Evolutionary conservation across 164 flowering plant genomes (phyloP).

Genomic region (Chimonanthus salicifolius): DNA sequence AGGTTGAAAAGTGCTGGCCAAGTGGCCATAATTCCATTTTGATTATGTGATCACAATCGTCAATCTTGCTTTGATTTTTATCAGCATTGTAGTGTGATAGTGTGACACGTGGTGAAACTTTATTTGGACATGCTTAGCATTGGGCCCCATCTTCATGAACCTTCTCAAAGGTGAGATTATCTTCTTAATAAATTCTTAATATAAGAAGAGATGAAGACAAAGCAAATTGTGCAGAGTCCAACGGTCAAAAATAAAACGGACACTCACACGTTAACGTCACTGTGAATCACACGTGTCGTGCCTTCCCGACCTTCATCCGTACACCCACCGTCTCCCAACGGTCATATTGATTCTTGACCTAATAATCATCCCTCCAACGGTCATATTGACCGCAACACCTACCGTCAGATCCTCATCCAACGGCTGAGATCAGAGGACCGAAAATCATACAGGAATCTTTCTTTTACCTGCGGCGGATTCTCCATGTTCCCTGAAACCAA

Average conservation of each 20-base stretch:
- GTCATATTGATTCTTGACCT: constrained; percentile 9
- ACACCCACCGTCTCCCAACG: constrained; percentile 24
- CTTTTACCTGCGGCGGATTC: constrained; percentile 14
- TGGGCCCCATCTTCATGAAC: not conserved
- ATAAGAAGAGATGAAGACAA: not conserved
- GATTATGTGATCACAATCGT: too few relatives aligned
- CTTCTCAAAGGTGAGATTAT: not conserved
- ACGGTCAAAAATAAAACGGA: not conserved
- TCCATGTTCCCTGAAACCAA: constrained; percentile 20
- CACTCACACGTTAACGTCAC: constrained; percentile 16
- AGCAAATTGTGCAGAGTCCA: not conserved
- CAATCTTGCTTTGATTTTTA: too few relatives aligned
- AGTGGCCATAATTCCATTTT: too few relatives aligned
- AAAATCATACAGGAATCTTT: constrained; percentile 13
- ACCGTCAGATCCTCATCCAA: constrained; percentile 47
- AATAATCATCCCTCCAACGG: constrained; percentile 45
- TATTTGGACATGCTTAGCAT: not conserved
- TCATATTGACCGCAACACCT: constrained; percentile 39
- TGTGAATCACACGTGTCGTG: constrained; percentile 27
- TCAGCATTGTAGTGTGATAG: too few relatives aligned
- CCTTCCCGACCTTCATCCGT: constrained; percentile 19
- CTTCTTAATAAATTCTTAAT: not conserved
- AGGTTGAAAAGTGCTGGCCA: too few relatives aligned
- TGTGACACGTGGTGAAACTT: not conserved
- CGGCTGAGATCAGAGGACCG: constrained; percentile 21